Percentiles rank a stretch among this genome's conserved stretches.
Evolutionary conservation across 192 early-diverging fungal genomes (phyloP).

Genomic region (Oehlia diaphana): DNA sequence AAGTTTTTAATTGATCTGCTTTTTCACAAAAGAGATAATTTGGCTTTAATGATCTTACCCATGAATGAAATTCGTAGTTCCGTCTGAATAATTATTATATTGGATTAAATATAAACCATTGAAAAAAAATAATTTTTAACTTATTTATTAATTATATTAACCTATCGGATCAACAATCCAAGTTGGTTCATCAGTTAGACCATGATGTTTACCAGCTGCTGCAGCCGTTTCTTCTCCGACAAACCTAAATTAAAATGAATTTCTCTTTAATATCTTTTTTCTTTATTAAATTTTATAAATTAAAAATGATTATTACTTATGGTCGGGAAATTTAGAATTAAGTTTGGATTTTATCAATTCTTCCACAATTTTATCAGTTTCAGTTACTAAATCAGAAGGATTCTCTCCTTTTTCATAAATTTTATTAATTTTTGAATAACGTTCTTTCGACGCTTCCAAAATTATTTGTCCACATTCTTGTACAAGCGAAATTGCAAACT

Average conservation of each 20-base stretch:
- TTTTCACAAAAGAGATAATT: conserved; percentile 34
- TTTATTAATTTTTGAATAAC: conserved; percentile 41
- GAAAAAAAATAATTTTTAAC: not conserved
- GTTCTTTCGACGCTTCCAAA: conserved; percentile 51
- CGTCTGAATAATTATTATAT: conserved; percentile 43
- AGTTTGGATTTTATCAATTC: conserved; percentile 52
- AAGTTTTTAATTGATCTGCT: conserved; percentile 41
- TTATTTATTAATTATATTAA: conserved; percentile 18
- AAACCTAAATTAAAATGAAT: conserved; percentile 43
- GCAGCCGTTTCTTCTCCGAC: conserved; percentile 88
- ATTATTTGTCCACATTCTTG: conserved; percentile 61
- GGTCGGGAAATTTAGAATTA: conserved; percentile 64
- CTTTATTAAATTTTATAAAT: not conserved
- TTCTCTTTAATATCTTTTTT: not conserved
- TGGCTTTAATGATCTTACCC: conserved; percentile 35
- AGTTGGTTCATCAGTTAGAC: conserved; percentile 70
- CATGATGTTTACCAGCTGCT: conserved; percentile 50
- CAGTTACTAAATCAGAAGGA: conserved; percentile 81
- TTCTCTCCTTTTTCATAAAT: conserved; percentile 62
- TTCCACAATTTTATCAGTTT: conserved; percentile 83
- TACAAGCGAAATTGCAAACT: conserved; percentile 54
- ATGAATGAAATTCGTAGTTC: conserved; percentile 78
- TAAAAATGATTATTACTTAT: conserved; percentile 45
- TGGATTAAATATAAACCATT: not conserved
- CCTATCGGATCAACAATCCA: conserved; percentile 92